These are phyloP conservation scores for Penicillium diatomitis DNA, from an alignment of 495 filamentous ascomycete genomes.

Conservation along the genomic window DNA sequence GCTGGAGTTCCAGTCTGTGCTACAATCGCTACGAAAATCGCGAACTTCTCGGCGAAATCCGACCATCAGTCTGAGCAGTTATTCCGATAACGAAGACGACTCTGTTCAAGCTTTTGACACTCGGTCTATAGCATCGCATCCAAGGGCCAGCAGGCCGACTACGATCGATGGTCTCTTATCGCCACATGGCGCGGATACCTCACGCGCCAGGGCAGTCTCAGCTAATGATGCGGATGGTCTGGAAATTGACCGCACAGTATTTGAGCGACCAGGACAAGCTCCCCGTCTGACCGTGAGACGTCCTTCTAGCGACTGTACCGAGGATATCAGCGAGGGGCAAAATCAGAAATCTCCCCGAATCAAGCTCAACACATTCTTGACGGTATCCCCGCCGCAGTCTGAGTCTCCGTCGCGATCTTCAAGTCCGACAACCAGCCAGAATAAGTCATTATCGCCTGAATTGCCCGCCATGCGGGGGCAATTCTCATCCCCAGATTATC, in stretches of 20 bases:
- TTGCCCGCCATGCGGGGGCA: conserved; percentile 28
- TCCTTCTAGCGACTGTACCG: conserved; percentile 20
- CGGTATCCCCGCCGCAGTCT: conserved; percentile 34
- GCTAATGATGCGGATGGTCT: conserved; percentile 49
- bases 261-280: conserved; percentile 11
- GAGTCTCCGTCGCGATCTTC: conserved; percentile 12
- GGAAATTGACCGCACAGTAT: conserved; percentile 29
- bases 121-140: conserved; percentile 38
- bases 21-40: conserved; percentile 71
- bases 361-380: conserved; percentile 12
- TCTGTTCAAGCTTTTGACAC: conserved; percentile 40
- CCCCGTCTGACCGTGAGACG: conserved; percentile 24
- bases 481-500: conserved; percentile 31
- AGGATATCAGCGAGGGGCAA: not conserved
- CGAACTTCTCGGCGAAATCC: conserved; percentile 56
- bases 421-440: conserved; percentile 9
- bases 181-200: conserved; percentile 19
- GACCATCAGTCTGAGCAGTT: conserved; percentile 59
- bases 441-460: conserved; percentile 17
- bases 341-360: conserved; percentile 11
- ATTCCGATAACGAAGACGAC: conserved; percentile 56
- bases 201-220: conserved; percentile 53
- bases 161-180: conserved; percentile 21
- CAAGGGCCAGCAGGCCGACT: conserved; percentile 22
- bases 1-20: conserved; percentile 84